Percentiles rank a stretch among this genome's conserved stretches.
Conservation (phyloP, 2,329 filamentous ascomycete species). For the Colletotrichum kahawae region DNA sequence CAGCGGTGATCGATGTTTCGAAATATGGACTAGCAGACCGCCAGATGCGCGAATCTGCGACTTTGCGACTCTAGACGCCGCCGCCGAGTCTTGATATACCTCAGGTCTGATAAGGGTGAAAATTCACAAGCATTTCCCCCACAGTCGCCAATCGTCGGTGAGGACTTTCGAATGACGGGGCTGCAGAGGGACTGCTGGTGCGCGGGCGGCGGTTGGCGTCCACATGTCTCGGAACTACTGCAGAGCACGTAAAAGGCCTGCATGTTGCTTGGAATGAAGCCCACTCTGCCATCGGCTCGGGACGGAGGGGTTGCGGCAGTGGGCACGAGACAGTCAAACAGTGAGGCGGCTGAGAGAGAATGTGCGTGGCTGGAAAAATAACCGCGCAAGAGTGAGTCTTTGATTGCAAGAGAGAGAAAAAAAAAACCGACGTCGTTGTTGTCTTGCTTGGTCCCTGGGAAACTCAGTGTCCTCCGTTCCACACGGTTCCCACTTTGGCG, state of each 20-base stretch:
- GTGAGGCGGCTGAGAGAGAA: background rate
- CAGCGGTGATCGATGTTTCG: background rate
- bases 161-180: background rate
- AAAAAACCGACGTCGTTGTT: background rate
- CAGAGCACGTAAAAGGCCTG: background rate
- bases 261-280: background rate
- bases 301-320: background rate
- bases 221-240: background rate
- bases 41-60: background rate
- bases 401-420: background rate
- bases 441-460: background rate
- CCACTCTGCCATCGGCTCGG: background rate
- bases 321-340: background rate
- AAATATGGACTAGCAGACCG: background rate
- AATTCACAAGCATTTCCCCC: background rate
- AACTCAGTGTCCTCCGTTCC: background rate
- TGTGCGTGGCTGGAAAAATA: slow-evolving; percentile 11
- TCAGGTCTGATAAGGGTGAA: background rate
- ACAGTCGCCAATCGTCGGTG: background rate
- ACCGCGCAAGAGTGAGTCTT: background rate
- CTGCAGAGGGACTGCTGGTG: background rate
- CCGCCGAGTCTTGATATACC: background rate
- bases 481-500: background rate
- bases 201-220: background rate
- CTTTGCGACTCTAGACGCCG: background rate